A percentile compares a stretch with the other conserved stretches of the same genome.
Evolutionary conservation across 768 basidiomycete genomes (phyloP).

Genomic region (Boletus huronensis): DNA sequence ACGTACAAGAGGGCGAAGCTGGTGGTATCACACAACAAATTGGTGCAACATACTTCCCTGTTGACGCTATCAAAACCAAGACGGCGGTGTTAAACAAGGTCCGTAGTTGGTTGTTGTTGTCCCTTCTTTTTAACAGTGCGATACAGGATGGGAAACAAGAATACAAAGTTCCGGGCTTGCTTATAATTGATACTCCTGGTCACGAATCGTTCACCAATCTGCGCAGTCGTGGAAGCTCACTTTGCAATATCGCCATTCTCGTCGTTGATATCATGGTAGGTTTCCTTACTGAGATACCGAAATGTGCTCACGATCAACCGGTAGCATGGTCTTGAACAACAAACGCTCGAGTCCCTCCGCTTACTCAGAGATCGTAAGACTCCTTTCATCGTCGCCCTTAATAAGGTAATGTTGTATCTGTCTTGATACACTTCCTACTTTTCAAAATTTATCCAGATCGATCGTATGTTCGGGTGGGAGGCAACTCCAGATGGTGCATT

Average conservation of each 20-base stretch:
- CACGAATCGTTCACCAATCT: conserved; percentile 99
- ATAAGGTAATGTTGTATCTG: conserved; percentile 60
- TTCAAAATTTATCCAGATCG: conserved; percentile 63
- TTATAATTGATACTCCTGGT: conserved; percentile 97
- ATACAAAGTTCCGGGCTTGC: conserved; percentile 94
- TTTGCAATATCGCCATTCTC: conserved; percentile 98
- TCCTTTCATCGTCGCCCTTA: conserved; percentile 97
- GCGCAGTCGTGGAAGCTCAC: conserved; percentile 90
- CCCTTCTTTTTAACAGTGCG: conserved; percentile 6
- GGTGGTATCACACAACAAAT: conserved; percentile 99
- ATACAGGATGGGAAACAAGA: conserved; percentile 73
- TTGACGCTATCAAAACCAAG: conserved; percentile 89
- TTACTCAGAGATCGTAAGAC: conserved; percentile 90
- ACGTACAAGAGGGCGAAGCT: conserved; percentile 98
- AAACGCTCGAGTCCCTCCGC: conserved; percentile 93
- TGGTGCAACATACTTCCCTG: conserved; percentile 98
- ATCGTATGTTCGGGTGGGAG: conserved; percentile 96
- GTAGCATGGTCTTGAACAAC: conserved; percentile 96
- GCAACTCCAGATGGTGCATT: conserved; percentile 89
- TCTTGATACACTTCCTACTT: conserved; percentile 1
- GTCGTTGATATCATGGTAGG: conserved; percentile 96
- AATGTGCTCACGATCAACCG: conserved; percentile 5
- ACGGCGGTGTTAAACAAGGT: conserved; percentile 91
- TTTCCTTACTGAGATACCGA: not conserved
- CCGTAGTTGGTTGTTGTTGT: conserved; percentile 11